Evolutionary conservation across 139 green algal genomes (phyloP), one percentile per base, ranked within the genome.

Genomic region (Auxenochlorella pyrenoidosa): DNA sequence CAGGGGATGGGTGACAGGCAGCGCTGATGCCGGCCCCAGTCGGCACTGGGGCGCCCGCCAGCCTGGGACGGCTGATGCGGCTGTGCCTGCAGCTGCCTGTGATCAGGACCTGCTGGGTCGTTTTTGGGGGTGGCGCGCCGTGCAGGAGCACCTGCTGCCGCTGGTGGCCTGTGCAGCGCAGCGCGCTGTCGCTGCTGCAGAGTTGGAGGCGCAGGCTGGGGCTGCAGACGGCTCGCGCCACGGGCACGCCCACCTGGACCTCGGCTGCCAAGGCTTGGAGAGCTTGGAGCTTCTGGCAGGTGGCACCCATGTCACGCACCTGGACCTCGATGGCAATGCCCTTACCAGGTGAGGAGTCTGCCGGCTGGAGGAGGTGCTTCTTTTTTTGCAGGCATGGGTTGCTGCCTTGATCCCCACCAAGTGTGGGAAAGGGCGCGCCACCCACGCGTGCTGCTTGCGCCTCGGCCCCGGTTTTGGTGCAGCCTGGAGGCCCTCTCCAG

Each of bases 61-160:
- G 54, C 54, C 22, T 2, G 16, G 54, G 2, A 63, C 54, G 3
- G 54, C 12, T 63, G 71, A 34, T 18, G 8, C 26, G 71, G 4
- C 26, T 18, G 38, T 0, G 19, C 22, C 10, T 59, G 21, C 68
- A 44, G 6, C 80, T 76, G 59, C 36, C 24, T 13, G 3, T 16
- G 32, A 38, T 12, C 30, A 32, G 8, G 30, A 32, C 78, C 38
- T 59, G 26, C 59, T 85, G 60, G 8, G 22, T 4, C 15, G 59
- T 0, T 85, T 41, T 60, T 6, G 66, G 10, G 66, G 59, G 68
- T 79, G 68, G 82, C 68, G 73, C 44, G 43, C 2, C 4, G 3
- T 32, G 44, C 82, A 86, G 82, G 44, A 79, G 44, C 21, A 41
- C 28, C 21, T 86, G 82, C 82, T 79, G 63, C 43, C 44, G 24